A percentile compares a stretch with the other conserved stretches of the same genome.
Conservation (phyloP, 1,284 basidiomycete species). For the Apiotrichum akiyoshidainum region DNA sequence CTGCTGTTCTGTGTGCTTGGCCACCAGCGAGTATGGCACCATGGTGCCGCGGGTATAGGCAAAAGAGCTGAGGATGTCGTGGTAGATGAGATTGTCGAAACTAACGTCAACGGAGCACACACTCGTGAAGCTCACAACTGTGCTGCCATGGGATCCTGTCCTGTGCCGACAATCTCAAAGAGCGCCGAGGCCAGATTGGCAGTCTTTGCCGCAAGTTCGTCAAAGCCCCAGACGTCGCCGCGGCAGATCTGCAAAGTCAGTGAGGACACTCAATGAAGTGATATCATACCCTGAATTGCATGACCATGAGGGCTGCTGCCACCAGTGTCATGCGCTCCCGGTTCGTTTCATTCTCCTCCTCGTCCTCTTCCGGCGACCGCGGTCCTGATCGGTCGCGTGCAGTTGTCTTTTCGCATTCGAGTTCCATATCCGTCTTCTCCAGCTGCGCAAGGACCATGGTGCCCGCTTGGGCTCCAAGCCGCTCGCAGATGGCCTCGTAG, state of each 20-base stretch:
- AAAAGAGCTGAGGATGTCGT: slow-evolving; percentile 26
- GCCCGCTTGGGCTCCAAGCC: slow-evolving; percentile 28
- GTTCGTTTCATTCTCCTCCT: background rate
- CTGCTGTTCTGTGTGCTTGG: slow-evolving; percentile 8
- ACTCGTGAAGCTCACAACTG: slow-evolving; percentile 28
- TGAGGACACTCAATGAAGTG: background rate
- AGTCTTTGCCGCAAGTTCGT: slow-evolving; percentile 13
- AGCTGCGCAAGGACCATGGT: slow-evolving; percentile 14
- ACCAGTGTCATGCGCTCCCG: slow-evolving; percentile 33
- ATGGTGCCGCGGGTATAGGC: slow-evolving; percentile 3
- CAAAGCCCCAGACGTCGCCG: slow-evolving; percentile 41
- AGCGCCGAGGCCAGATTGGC: background rate
- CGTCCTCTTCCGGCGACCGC: background rate
- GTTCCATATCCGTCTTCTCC: background rate
- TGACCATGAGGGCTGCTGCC: slow-evolving; percentile 35
- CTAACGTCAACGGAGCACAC: slow-evolving; percentile 11
- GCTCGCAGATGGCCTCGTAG: slow-evolving; percentile 37
- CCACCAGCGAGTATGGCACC: slow-evolving; percentile 8
- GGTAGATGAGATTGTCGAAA: slow-evolving; percentile 39
- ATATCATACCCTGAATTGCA: slow-evolving; percentile 39
- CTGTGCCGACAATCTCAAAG: slow-evolving; percentile 5
- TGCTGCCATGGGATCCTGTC: slow-evolving; percentile 27
- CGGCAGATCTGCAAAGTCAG: slow-evolving; percentile 31
- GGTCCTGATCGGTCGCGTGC: background rate
- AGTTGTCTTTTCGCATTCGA: background rate